Percentiles rank a stretch among this genome's conserved stretches.
phyloP scores from a whole-genome alignment of 805 yeast species.

The Zygosaccharomyces kombuchaensis region DNA sequence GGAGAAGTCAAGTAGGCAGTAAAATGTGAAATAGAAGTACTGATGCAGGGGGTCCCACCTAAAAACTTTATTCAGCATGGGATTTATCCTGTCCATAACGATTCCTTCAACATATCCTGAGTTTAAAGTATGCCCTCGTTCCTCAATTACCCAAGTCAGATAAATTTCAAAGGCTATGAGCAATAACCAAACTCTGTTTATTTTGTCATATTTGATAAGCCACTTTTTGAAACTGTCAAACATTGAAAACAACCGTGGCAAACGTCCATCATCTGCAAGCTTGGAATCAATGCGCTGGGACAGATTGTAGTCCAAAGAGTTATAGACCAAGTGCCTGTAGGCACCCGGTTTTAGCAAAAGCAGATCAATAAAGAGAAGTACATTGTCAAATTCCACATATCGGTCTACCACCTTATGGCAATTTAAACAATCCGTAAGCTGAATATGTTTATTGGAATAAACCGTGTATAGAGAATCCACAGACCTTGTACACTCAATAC shows the following conservation, averaged over 20 bases:
- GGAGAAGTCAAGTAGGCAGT: conserved; percentile 46
- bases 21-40: conserved; percentile 51
- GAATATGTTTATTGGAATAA: conserved; percentile 74
- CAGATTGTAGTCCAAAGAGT: conserved; percentile 40
- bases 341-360: conserved; percentile 83
- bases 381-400: conserved; percentile 86
- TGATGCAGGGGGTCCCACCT: conserved; percentile 42
- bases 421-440: conserved; percentile 66
- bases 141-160: conserved; percentile 87
- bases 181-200: conserved; percentile 53
- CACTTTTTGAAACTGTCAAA: conserved; percentile 16
- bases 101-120: conserved; percentile 1
- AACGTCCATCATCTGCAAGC: not conserved
- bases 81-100: not conserved
- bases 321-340: conserved; percentile 80
- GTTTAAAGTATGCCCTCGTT: conserved; percentile 41
- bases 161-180: conserved; percentile 82
- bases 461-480: conserved; percentile 62
- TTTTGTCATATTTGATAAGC: conserved; percentile 21
- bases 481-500: conserved; percentile 78
- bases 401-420: conserved; percentile 81
- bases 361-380: conserved; percentile 77
- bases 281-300: conserved; percentile 15
- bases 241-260: conserved; percentile 8
- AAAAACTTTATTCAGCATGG: conserved; percentile 34